A percentile compares a stretch with the other conserved stretches of the same genome.
Evolutionary conservation across 345 rosid genomes (phyloP).

Genomic region (Eutrema japonicum): DNA sequence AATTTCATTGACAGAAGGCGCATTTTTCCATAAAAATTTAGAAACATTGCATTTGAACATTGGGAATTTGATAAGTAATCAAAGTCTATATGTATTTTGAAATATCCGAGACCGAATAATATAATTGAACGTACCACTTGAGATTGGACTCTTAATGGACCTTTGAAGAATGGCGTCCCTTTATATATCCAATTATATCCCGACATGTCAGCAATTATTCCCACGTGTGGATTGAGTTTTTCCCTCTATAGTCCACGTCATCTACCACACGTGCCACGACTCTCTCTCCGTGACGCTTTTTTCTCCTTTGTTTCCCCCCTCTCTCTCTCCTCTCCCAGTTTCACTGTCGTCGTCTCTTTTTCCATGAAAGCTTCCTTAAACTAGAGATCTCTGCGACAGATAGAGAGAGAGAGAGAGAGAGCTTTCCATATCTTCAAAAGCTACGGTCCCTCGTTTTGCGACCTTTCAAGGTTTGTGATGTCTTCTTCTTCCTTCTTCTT

Average conservation of each 20-base stretch:
- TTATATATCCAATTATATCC: slow-evolving; percentile 13
- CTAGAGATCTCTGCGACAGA: slow-evolving; percentile 16
- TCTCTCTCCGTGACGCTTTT: slow-evolving; percentile 36
- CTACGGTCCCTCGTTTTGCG: slow-evolving; percentile 7
- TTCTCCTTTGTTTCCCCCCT: neutral
- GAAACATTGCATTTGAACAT: slow-evolving; percentile 33
- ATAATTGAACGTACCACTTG: slow-evolving; percentile 28
- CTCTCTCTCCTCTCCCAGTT: slow-evolving; percentile 15
- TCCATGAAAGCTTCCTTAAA: slow-evolving; percentile 27
- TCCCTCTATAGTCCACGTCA: slow-evolving; percentile 17
- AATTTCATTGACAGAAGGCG: neutral
- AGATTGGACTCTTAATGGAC: neutral
- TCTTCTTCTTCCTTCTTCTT: slow-evolving; percentile 26
- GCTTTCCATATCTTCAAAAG: slow-evolving; percentile 20
- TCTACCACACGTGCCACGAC: slow-evolving; percentile 28
- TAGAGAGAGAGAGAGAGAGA: slow-evolving; percentile 1
- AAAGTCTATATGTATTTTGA: neutral
- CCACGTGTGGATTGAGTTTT: slow-evolving; percentile 22
- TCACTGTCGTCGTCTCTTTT: slow-evolving; percentile 35
- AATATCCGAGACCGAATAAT: slow-evolving; percentile 27
- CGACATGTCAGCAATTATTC: slow-evolving; percentile 29
- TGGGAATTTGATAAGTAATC: neutral
- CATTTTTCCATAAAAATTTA: neutral
- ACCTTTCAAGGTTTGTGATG: slow-evolving; percentile 30
- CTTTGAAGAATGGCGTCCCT: slow-evolving; percentile 12